phyloP scores from a whole-genome alignment of 768 basidiomycete genomes.

The Termitomyces sp. region DNA sequence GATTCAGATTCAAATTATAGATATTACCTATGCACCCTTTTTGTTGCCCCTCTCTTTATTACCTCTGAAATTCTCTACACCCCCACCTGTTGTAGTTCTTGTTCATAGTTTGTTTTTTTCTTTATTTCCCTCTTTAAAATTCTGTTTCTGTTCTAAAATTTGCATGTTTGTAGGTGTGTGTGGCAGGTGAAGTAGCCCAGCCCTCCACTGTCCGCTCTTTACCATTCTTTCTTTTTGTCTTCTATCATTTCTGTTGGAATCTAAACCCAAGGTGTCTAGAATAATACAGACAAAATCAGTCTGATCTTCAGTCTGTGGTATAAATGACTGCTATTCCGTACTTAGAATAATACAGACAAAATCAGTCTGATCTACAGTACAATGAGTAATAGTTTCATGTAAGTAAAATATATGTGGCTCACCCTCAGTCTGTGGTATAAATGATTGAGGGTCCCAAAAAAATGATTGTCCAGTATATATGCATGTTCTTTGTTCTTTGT shows the following conservation, averaged over 20 bases:
- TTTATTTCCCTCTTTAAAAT: not conserved
- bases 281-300: no score
- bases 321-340: no score
- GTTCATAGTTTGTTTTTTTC: slow-evolving; percentile 17
- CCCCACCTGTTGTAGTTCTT: not conserved
- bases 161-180: not conserved
- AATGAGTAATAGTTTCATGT: no score
- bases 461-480: no score
- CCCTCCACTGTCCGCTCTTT: slow-evolving; percentile 20
- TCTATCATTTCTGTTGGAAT: not conserved
- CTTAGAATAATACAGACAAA: no score
- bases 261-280: no score
- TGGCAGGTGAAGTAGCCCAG: not conserved
- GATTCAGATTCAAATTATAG: slow-evolving; percentile 29
- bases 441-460: no score
- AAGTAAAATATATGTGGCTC: no score
- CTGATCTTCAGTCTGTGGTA: no score
- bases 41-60: slow-evolving; percentile 30
- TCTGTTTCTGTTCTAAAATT: not conserved
- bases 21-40: slow-evolving; percentile 29
- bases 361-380: no score
- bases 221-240: not conserved
- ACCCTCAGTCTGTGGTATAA: no score
- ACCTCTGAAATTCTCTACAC: slow-evolving; percentile 20
- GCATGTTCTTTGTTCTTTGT: no score